phyloP scores from a whole-genome alignment of 139 green algal genomes.

The Desmodesmus armatus region DNA sequence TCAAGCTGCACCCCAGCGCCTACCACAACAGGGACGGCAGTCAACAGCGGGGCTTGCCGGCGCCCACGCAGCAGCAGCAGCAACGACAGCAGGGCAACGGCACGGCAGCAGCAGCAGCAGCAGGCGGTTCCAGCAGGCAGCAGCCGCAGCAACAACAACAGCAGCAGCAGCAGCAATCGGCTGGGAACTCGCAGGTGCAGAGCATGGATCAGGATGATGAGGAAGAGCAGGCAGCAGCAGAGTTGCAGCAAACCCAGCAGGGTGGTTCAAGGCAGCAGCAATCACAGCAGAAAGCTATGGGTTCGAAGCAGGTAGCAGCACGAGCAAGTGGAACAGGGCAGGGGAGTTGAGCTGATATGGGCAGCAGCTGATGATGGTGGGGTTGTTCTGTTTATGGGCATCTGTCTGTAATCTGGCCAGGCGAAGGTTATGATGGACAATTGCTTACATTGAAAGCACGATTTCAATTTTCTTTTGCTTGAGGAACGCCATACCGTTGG shows the following conservation, averaged over 20 bases:
- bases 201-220: slow-evolving; percentile 42
- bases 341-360: neutral
- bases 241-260: slow-evolving; percentile 13
- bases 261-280: too few relatives aligned
- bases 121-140: slow-evolving; percentile 3
- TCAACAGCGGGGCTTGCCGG: slow-evolving; percentile 4
- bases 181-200: slow-evolving; percentile 16
- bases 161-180: neutral
- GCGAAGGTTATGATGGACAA: too few relatives aligned
- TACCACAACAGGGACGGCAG: slow-evolving; percentile 43
- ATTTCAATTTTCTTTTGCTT: too few relatives aligned
- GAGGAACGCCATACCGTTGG: too few relatives aligned
- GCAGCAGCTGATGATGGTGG: neutral
- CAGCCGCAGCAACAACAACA: slow-evolving; percentile 7
- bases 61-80: neutral
- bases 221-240: neutral
- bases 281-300: neutral
- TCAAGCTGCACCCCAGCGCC: slow-evolving; percentile 85
- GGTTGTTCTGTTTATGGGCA: neutral
- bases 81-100: neutral
- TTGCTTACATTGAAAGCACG: too few relatives aligned
- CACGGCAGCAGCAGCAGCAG: slow-evolving; percentile 14
- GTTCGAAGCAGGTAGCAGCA: slow-evolving; percentile 17
- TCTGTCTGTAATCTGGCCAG: neutral
- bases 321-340: slow-evolving; percentile 9